A percentile compares a stretch with the other conserved stretches of the same genome.
Conservation (phyloP, 257 asterid species). For the Plectranthus barbatus region DNA sequence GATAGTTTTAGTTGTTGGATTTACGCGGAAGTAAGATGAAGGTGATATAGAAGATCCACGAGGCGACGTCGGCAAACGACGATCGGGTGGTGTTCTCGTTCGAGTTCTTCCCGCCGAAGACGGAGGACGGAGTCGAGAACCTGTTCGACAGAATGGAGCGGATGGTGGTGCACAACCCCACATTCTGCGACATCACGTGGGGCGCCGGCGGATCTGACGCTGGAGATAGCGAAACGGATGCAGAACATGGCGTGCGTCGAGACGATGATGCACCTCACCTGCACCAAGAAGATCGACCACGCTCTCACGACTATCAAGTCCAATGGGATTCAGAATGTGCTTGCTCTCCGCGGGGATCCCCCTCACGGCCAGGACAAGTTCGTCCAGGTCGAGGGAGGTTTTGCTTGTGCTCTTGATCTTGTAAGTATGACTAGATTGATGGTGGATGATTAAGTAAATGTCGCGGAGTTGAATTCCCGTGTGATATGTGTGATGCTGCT, state of each 20-base stretch:
- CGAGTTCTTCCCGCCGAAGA: slow-evolving; percentile 97
- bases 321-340: slow-evolving; percentile 87
- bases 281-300: slow-evolving; percentile 94
- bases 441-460: neutral
- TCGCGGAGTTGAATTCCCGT: neutral
- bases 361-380: slow-evolving; percentile 98
- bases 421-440: slow-evolving; percentile 28
- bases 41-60: slow-evolving; percentile 86
- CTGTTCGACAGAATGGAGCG: slow-evolving; percentile 95
- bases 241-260: slow-evolving; percentile 99
- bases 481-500: neutral
- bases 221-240: slow-evolving; percentile 96
- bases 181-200: slow-evolving; percentile 96
- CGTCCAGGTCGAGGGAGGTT: slow-evolving; percentile 93
- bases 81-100: slow-evolving; percentile 72
- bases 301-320: slow-evolving; percentile 67
- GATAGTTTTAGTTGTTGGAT: neutral
- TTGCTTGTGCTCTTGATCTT: slow-evolving; percentile 94
- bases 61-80: slow-evolving; percentile 43
- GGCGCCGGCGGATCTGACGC: slow-evolving; percentile 99
- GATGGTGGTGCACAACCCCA: slow-evolving; percentile 88
- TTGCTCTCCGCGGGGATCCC: slow-evolving; percentile 95
- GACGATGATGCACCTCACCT: slow-evolving; percentile 97
- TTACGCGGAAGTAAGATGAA: slow-evolving; percentile 43
- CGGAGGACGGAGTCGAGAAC: slow-evolving; percentile 95